Base-by-base conservation (phyloP, 352 stramenopile species). In the Aphanomyces cochlioides region DNA sequence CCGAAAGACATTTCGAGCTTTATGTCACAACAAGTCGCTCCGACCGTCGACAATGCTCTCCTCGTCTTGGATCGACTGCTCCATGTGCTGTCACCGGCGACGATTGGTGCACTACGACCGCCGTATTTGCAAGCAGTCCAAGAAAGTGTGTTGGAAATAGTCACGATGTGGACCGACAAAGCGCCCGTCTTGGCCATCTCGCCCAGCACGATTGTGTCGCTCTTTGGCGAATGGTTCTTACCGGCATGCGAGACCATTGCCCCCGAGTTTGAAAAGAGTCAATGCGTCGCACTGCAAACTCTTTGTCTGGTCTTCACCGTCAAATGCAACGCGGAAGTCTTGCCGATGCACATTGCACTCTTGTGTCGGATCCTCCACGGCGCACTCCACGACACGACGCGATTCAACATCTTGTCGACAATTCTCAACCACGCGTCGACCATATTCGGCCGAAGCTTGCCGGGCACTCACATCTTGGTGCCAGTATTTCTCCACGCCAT, bases 171-270 rank as follows among this genome's bases (percentile, higher is more conserved):
- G 87, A 90, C 90, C 61, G 79, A 93, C 64, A 38, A 61, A 12
- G 15, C 47, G 13, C 38, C 79, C 8, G 67, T 93, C 53, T 82
- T 83, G 12, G 80, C 80, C 59, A 92, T 95, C 60, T 90, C 84
- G 60, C 87, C 87, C 7, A 93, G 85, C 6, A 95, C 87, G 2
- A 71, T 95, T 39, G 76, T 93, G 21, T 86, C 85, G n/a, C 73
- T 95, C 7, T 93, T 93, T 67, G 85, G 85, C 5, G 85, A 95
- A 56, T 95, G 87, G 87, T 93, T 95, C 56, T 66, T 95, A 28
- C 85, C 86, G 6, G 83, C 84, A n/a, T 95, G 87, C 56, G 87
- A 95, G 54, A 7, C 91, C 4, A 82, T 90, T 43, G 75, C 75
- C 38, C 19, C 71, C 0, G 87, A 93, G 50, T 90, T 87, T 47